Percentiles rank a stretch among this genome's conserved stretches.
phyloP scores from a whole-genome alignment of 2,329 filamentous ascomycete genomes.

The Ascosphaera apis region DNA sequence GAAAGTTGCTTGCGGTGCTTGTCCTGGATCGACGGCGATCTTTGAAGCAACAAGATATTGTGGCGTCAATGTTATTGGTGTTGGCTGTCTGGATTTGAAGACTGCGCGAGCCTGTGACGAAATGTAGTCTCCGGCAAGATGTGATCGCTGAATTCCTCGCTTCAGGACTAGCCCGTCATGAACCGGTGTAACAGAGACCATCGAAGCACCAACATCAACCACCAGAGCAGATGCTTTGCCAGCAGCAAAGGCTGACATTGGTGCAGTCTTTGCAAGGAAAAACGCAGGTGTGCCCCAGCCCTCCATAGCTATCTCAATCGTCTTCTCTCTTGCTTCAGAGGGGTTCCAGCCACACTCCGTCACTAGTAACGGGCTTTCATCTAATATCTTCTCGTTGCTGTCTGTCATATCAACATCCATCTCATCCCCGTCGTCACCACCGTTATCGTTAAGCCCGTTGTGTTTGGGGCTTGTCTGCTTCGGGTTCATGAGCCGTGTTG shows the following conservation, averaged over 20 bases:
- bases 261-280: constrained; percentile 72
- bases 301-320: constrained; percentile 92
- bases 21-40: constrained; percentile 64
- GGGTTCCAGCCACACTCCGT: constrained; percentile 89
- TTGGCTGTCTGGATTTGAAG: constrained; percentile 43
- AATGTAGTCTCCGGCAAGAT: constrained; percentile 70
- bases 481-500: constrained; percentile 62
- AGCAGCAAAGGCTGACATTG: constrained; percentile 74
- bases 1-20: constrained; percentile 53
- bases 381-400: constrained; percentile 51
- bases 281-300: constrained; percentile 89
- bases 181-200: constrained; percentile 70
- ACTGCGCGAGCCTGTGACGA: constrained; percentile 68
- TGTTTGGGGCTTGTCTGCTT: constrained; percentile 45
- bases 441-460: constrained; percentile 57
- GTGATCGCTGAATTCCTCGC: constrained; percentile 67
- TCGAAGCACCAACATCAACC: constrained; percentile 73
- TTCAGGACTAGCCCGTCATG: constrained; percentile 89
- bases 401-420: constrained; percentile 37
- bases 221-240: constrained; percentile 87
- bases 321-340: constrained; percentile 70
- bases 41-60: constrained; percentile 79
- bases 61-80: constrained; percentile 53
- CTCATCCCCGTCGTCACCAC: constrained; percentile 33
- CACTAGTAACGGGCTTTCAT: constrained; percentile 78